These are phyloP conservation scores for Acer negundo DNA, from an alignment of 345 rosid species.

Conservation along the genomic window DNA sequence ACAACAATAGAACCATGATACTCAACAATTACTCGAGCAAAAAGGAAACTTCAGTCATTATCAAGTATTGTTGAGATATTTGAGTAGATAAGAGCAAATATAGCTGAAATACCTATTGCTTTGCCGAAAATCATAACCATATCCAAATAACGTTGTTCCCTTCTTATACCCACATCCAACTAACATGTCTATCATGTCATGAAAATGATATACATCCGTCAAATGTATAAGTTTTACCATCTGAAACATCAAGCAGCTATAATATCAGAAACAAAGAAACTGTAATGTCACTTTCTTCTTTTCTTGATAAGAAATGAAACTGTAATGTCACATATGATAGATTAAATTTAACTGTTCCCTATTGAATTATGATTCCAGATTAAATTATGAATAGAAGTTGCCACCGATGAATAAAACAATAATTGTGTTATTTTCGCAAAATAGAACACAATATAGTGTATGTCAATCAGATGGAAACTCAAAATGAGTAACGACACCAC, in stretches of 20 bases:
- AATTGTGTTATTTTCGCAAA: neutral
- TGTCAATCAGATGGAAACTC: too few relatives aligned
- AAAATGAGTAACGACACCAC: too few relatives aligned
- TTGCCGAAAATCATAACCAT: constrained; percentile 92
- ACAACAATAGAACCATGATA: constrained; percentile 20
- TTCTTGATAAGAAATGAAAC: neutral
- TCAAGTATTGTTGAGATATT: neutral
- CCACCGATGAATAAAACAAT: neutral
- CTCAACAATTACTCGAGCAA: constrained; percentile 3
- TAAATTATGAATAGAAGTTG: neutral
- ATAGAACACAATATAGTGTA: neutral
- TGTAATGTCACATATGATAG: neutral
- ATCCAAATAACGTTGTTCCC: constrained; percentile 82
- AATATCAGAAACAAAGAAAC: constrained; percentile 12
- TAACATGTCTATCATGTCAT: constrained; percentile 88
- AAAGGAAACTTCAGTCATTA: constrained; percentile 2
- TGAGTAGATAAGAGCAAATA: neutral
- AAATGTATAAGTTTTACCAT: constrained; percentile 58
- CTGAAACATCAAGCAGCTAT: constrained; percentile 40
- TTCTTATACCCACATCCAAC: constrained; percentile 71
- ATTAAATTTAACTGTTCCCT: neutral
- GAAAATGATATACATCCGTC: constrained; percentile 79
- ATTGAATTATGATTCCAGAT: neutral
- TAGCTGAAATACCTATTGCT: constrained; percentile 63
- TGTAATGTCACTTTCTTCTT: neutral